Conservation (phyloP, 2,329 filamentous ascomycete species). For the Fusarium hainanense region DNA sequence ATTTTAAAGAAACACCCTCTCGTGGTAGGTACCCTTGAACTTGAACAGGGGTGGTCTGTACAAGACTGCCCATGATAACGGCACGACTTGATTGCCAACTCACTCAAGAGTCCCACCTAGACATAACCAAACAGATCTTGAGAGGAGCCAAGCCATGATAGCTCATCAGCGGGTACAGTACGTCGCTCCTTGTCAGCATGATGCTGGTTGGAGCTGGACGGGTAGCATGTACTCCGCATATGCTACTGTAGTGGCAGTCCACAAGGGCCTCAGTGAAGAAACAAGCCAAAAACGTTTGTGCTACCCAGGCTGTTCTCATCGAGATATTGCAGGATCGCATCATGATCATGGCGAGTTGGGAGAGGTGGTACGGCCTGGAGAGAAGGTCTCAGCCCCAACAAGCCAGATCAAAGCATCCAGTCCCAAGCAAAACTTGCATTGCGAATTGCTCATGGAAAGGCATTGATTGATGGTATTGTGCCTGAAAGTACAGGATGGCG, state of each 20-base stretch:
- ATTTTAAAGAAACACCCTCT: slow-evolving; percentile 41
- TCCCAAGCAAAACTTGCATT: not conserved
- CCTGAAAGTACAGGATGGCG: slow-evolving; percentile 3
- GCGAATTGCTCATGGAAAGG: not conserved
- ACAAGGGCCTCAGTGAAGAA: slow-evolving; percentile 37
- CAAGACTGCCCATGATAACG: slow-evolving; percentile 37
- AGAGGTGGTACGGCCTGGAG: slow-evolving; percentile 24
- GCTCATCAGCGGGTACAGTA: slow-evolving; percentile 34
- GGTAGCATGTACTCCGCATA: slow-evolving; percentile 45
- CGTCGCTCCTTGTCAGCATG: slow-evolving; percentile 41
- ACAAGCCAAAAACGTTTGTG: slow-evolving; percentile 33
- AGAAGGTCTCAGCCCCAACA: slow-evolving; percentile 17
- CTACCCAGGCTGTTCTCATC: slow-evolving; percentile 37
- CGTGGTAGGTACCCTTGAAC: slow-evolving; percentile 22
- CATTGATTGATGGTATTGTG: slow-evolving; percentile 4
- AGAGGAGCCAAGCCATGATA: slow-evolving; percentile 39
- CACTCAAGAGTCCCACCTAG: slow-evolving; percentile 40
- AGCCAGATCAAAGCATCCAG: not conserved
- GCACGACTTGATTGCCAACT: slow-evolving; percentile 45
- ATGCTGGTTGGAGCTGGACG: slow-evolving; percentile 34
- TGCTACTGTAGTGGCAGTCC: slow-evolving; percentile 39
- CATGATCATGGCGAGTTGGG: slow-evolving; percentile 27
- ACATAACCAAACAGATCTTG: slow-evolving; percentile 45
- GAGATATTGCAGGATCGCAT: slow-evolving; percentile 46
- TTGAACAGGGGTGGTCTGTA: slow-evolving; percentile 35